Evolutionary conservation across 805 yeast genomes (phyloP), one percentile per base, ranked within the genome.

Genomic region (Ogataea pilisensis): DNA sequence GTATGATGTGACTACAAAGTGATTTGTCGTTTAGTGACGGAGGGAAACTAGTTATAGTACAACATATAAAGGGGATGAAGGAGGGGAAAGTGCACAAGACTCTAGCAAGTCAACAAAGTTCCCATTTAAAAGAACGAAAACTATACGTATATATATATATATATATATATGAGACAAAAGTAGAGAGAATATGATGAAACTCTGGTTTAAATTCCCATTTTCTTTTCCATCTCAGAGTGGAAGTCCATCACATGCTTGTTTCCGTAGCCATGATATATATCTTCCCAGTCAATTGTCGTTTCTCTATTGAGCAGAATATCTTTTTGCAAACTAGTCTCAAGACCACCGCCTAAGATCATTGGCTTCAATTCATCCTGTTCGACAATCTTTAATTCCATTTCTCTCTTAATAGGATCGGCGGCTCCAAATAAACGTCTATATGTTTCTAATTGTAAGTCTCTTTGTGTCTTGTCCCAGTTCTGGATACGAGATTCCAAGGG

Each of bases 341-440:
- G 82, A n/a, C 88, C 87, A 6, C 80, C 83, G 12, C 88, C 88
- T 35, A 80, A 63, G 5, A 72, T 61, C 25, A 65, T 57, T 6
- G 96, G 96, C 46, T 72, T 78, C 61, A 80, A 80, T 44, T 85
- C 88, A 12, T 85, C 76, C 36, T 72, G 69, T 34, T 78, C 76
- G 3, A 91, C 83, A 20, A 91, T 74, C 42, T 78, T 70, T 57
- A 86, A 67, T 55, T 93, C 99, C 96, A 93, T 89, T 25, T 82
- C 79, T 57, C 97, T 75, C 58, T 82, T 82, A 62, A 91, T 84
- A 8, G 99, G 97, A 56, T 86, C 98, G 9, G 93, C 96, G 35
- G 91, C 79, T 13, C 99, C 99, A 61, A 85, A 89, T 14, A 85
- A 66, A 50, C 95, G 76, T 59, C 95, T 77, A 63, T 85, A 82